Base-by-base conservation (phyloP, 2,329 filamentous ascomycete species). In the Blastomyces emzantsi region DNA sequence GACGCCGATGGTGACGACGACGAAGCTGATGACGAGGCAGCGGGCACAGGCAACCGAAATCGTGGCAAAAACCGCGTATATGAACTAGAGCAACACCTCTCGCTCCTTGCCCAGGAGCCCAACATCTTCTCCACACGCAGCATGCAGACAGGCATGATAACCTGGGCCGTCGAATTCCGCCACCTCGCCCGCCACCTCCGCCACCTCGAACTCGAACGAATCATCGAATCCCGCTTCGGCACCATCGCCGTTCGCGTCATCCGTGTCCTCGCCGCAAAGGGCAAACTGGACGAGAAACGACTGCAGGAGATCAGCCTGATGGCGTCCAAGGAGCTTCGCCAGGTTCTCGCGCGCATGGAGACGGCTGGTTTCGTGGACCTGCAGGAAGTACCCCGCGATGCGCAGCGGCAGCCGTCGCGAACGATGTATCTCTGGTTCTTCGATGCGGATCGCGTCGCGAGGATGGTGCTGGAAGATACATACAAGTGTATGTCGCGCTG, bases 391-490 rank as follows among this genome's bases (percentile, higher is more conserved):
- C 94, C 94, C 0, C 90, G 90, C 68, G 93, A 97, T 71, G 88
- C 88, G 67, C 88, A 87, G 66, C 87, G 92, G 43, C 85, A 89
- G 69, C 90, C 92, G 0, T 90, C 87, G 66, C 86, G 91, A 61
- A 96, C 92, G 0, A 83, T 96, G 30, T 97, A 92, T 74, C 85
- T 97, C 63, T 97, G 92, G 87, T 96, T 87, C 80, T 96, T 91
- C 75, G 92, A 97, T 72, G 80, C 84, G 13, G 85, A 91, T 56
- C 85, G 89, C 57, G 87, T 89, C 7, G 80, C 87, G 59, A 82
- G 83, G 25, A 84, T 88, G 65, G 78, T 96, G 1, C 77, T 96
- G 13, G 88, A 96, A 66, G 88, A 90, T 65, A 85, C 89, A 0
- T 97, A 96, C 80, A 96, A 96, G 75, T 84, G 87, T 36, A 96